These are phyloP conservation scores for Ogataea chonburiensis DNA, from an alignment of 805 yeast species.

Conservation along the genomic window DNA sequence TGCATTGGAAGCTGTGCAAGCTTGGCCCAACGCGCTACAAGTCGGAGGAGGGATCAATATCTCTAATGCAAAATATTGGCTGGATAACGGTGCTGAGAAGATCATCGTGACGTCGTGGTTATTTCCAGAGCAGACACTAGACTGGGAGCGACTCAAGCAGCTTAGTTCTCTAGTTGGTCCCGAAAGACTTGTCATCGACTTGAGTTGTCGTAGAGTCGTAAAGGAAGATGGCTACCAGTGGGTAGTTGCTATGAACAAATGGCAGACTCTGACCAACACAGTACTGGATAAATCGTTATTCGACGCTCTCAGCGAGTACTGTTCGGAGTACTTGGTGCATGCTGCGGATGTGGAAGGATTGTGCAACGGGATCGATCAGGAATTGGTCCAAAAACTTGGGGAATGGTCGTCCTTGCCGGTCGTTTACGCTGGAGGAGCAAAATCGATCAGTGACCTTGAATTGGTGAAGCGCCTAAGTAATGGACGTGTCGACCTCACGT, in stretches of 20 bases:
- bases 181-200: constrained; percentile 73
- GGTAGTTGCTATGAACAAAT: constrained; percentile 97
- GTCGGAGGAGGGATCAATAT: constrained; percentile 91
- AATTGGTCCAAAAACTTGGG: constrained; percentile 66
- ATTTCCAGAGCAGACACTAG: constrained; percentile 63
- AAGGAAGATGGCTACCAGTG: constrained; percentile 45
- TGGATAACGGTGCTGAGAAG: constrained; percentile 75
- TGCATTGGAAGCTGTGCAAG: constrained; percentile 68
- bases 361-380: constrained; percentile 87
- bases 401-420: constrained; percentile 77
- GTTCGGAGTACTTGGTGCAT: constrained; percentile 87
- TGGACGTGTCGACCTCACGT: constrained; percentile 89
- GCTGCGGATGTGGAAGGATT: constrained; percentile 99
- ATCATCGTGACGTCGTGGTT: constrained; percentile 92
- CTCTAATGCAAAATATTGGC: constrained; percentile 75
- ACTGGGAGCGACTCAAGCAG: constrained; percentile 47
- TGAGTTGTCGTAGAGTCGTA: constrained; percentile 66
- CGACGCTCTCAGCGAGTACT: constrained; percentile 53
- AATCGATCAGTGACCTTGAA: constrained; percentile 62
- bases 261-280: constrained; percentile 86
- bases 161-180: constrained; percentile 61
- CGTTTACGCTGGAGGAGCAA: constrained; percentile 98
- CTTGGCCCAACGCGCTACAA: constrained; percentile 77
- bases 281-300: constrained; percentile 56
- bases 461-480: constrained; percentile 64